Percentiles rank a stretch among this genome's conserved stretches.
Conservation (phyloP, 306 rosid genomes). For the Acacia melanoxylon region DNA sequence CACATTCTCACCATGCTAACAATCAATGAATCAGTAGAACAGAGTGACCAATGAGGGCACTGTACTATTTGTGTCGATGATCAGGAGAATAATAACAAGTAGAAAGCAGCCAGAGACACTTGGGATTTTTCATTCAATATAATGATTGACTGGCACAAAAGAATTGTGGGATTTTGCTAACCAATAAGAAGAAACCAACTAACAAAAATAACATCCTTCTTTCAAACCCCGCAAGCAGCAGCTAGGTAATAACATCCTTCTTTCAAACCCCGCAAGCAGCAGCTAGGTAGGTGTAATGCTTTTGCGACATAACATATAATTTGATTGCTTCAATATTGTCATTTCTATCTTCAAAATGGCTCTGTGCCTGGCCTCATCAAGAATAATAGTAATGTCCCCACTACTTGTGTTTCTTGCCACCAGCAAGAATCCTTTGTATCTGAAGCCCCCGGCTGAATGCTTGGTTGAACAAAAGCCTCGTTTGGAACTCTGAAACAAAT, state of each 20-base stretch:
- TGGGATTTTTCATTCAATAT: conserved; percentile 7
- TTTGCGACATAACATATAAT: not conserved
- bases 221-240: conserved; percentile 2
- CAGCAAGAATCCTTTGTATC: conserved; percentile 88
- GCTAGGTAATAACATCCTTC: not conserved
- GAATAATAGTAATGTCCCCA: conserved; percentile 15
- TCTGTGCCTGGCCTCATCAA: not conserved
- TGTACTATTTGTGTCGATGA: too few relatives aligned
- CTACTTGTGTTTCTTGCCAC: conserved; percentile 85
- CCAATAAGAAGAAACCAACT: not conserved
- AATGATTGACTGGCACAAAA: conserved; percentile 11
- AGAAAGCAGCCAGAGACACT: not conserved
- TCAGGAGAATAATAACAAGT: too few relatives aligned
- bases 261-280: conserved; percentile 4
- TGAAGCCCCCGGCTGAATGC: conserved; percentile 99
- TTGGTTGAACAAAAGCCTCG: conserved; percentile 92
- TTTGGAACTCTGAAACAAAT: conserved; percentile 92
- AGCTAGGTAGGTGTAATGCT: not conserved
- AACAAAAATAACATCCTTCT: not conserved
- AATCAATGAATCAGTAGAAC: too few relatives aligned
- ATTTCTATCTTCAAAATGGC: not conserved
- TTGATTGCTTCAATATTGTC: not conserved
- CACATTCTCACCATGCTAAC: too few relatives aligned
- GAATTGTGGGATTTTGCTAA: not conserved
- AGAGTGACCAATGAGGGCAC: too few relatives aligned